Conservation (phyloP, 2,329 filamentous ascomycete species). For the Neodidymelliopsis sp. region DNA sequence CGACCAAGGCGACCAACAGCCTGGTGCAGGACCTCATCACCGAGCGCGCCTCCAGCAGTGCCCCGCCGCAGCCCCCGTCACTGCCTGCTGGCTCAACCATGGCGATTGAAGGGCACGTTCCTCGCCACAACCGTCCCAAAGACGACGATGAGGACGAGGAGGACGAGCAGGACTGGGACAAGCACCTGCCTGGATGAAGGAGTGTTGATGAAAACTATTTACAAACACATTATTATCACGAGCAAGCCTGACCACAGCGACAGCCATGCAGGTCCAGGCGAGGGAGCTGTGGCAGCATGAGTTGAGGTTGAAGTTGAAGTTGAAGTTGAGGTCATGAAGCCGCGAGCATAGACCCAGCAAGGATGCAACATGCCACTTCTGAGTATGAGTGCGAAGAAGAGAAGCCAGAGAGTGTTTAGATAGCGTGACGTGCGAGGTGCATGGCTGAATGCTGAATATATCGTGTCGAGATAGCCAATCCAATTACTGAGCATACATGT, state of each 20-base stretch:
- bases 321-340: too few species aligned
- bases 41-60: constrained; percentile 33
- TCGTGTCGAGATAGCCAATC: background rate
- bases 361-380: too few species aligned
- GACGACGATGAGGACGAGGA: constrained; percentile 31
- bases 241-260: too few species aligned
- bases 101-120: constrained; percentile 50
- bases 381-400: too few species aligned
- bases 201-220: constrained; percentile 1
- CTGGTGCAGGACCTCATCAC: constrained; percentile 43
- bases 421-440: too few species aligned
- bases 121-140: constrained; percentile 27
- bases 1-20: constrained; percentile 42
- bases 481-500: constrained; percentile 5
- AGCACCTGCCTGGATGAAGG: constrained; percentile 39
- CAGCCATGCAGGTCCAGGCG: too few species aligned
- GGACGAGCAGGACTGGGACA: constrained; percentile 47
- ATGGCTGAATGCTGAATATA: background rate
- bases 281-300: too few species aligned
- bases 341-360: too few species aligned
- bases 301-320: too few species aligned
- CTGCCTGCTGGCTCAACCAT: constrained; percentile 38
- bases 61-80: constrained; percentile 37
- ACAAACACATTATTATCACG: background rate
- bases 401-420: too few species aligned